phyloP scores from a whole-genome alignment of 768 basidiomycete genomes.

The Russula griseocarnosa region DNA sequence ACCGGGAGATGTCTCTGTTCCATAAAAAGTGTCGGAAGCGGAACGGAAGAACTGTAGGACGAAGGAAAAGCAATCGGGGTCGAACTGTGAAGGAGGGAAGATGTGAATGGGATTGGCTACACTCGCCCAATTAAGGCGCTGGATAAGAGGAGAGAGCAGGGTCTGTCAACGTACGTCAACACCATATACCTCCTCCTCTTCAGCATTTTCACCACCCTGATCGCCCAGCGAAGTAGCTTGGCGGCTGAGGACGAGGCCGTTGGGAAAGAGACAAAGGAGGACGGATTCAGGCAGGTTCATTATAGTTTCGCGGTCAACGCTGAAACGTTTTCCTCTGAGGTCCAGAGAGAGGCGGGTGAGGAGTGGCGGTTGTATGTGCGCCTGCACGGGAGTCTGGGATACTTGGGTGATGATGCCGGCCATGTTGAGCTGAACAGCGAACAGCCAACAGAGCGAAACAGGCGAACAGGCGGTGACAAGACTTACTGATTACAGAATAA shows the following conservation, averaged over 20 bases:
- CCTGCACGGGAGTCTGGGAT: constrained; percentile 58
- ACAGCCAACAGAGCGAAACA: background rate
- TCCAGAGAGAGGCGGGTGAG: constrained; percentile 88
- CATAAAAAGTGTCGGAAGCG: constrained; percentile 90
- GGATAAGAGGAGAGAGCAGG: constrained; percentile 17
- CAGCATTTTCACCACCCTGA: constrained; percentile 68
- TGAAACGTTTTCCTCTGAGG: constrained; percentile 84
- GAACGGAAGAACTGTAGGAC: constrained; percentile 88
- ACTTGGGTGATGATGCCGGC: constrained; percentile 49
- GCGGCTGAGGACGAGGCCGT: constrained; percentile 89
- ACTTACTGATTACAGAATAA: background rate
- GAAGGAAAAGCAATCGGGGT: constrained; percentile 93
- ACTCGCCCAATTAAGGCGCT: constrained; percentile 17
- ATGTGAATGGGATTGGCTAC: constrained; percentile 23
- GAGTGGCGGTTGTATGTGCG: constrained; percentile 79
- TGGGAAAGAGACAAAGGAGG: constrained; percentile 92
- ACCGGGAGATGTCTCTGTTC: constrained; percentile 66
- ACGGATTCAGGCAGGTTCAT: constrained; percentile 99
- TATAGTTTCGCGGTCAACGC: constrained; percentile 94
- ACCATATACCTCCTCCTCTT: constrained; percentile 88
- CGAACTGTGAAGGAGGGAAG: constrained; percentile 58
- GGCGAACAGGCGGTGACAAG: background rate
- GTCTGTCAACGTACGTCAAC: constrained; percentile 75
- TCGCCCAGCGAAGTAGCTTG: constrained; percentile 75
- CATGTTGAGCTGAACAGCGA: constrained; percentile 30